Base-by-base conservation (phyloP, 2,329 filamentous ascomycete species). In the Thermomyces lanuginosus region DNA sequence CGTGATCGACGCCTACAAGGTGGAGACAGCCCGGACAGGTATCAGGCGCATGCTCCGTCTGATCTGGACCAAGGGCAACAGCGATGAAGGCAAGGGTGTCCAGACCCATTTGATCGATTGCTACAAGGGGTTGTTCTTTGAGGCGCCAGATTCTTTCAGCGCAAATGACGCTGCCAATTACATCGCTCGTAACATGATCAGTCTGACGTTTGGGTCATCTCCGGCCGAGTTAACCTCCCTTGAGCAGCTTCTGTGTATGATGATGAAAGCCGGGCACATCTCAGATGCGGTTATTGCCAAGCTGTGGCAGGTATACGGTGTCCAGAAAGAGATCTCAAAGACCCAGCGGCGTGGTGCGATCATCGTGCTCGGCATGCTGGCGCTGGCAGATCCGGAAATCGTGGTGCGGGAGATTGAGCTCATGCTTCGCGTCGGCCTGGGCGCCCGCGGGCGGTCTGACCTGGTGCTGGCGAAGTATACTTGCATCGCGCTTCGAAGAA, bases 31-130 rank as follows among this genome's bases (percentile, higher is more conserved):
- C 46, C 84, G 92, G 51, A 59, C 76, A 20, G 89, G 91, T 31
- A 95, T 98, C 44, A 72, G 86, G 32, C 76, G 83, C 31, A 98
- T 98, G 89, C 65, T 98, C 36, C 76, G 86, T 28, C 64, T 98
- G 11, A 98, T 98, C 51, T 98, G 89, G 89, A 98, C 89, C 37
- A 98, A 98, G 57, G 86, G 89, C 41, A 98, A 95, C 56, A 95
- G 83, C 43, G 89, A 98, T 44, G 91, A 98, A 62, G 89, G 91
- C 43, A 98, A 95, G 57, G 89, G 89, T 30, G 84, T 98, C 2
- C 91, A 98, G 49, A 80, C 79, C 2, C 89, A 98, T 53, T 65
- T 98, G 16, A 92, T 98, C 38, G 89, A 98, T 41, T 92, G 82
- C 51, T 98, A 98, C 61, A 89, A 79, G 47, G 74, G 81, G 11